Conservation (phyloP, 1,284 basidiomycete genomes). For the Cutaneotrichosporon daszewskae region DNA sequence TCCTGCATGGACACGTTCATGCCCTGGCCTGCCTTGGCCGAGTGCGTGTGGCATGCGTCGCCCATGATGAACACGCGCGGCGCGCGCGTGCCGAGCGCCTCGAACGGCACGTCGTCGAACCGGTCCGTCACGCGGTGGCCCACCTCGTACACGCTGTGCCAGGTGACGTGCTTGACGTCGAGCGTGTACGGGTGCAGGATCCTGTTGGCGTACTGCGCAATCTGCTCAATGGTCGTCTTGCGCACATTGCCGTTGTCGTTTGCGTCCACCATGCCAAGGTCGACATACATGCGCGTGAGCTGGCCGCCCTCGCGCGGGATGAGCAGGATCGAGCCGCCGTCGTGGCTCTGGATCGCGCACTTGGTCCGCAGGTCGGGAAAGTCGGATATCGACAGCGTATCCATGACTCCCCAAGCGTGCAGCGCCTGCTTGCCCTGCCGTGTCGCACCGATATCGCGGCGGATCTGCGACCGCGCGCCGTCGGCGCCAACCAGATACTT, state of each 20-base stretch:
- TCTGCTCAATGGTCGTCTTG: slow-evolving; percentile 52
- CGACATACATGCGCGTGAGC: slow-evolving; percentile 23
- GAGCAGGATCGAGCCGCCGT: slow-evolving; percentile 31
- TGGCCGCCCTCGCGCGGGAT: slow-evolving; percentile 33
- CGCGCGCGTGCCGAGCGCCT: slow-evolving; percentile 2
- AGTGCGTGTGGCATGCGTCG: slow-evolving; percentile 37
- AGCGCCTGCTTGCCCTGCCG: slow-evolving; percentile 38
- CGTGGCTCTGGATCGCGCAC: slow-evolving; percentile 28
- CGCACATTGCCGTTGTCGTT: slow-evolving; percentile 11
- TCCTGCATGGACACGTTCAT: slow-evolving; percentile 36
- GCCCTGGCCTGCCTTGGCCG: slow-evolving; percentile 38
- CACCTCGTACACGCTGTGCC: slow-evolving; percentile 39
- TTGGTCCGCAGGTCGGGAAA: slow-evolving; percentile 27
- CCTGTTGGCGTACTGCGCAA: slow-evolving; percentile 58
- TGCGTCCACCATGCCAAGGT: slow-evolving; percentile 12
- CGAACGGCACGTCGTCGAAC: slow-evolving; percentile 9
- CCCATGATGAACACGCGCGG: slow-evolving; percentile 31
- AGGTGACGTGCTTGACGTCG: slow-evolving; percentile 41
- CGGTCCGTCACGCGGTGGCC: slow-evolving; percentile 50
- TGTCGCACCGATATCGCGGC: slow-evolving; percentile 24
- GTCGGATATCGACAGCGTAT: slow-evolving; percentile 21
- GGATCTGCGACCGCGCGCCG: slow-evolving; percentile 20
- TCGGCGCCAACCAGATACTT: slow-evolving; percentile 28
- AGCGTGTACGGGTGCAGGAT: slow-evolving; percentile 65
- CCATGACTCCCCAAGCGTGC: slow-evolving; percentile 39